Evolutionary conservation across 495 filamentous ascomycete species (phyloP), one percentile per base, ranked within the genome.

Genomic region (Penicillium dipodomyicola): DNA sequence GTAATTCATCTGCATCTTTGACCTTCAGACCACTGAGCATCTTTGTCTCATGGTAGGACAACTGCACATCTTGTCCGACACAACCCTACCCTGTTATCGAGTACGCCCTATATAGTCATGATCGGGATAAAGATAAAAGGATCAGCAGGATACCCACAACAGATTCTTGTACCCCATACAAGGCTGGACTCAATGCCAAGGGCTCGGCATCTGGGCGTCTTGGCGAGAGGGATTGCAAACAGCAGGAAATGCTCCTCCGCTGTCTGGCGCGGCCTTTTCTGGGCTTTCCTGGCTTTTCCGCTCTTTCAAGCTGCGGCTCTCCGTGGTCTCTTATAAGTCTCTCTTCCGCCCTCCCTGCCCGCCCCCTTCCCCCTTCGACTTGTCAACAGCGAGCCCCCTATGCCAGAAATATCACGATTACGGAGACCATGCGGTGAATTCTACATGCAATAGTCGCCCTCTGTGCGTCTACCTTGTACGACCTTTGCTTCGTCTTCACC

Each of bases 121-220:
- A 39, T 8, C 2, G 29, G 10, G 37, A 49, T 45, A 4, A 19
- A 33, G n/a, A 47, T 35, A 47, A 54, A 37, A 35, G 41, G 20
- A 47, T 54, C 25, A 11, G n/a, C 44, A 56, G 35, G 32, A 22
- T 56, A n/a, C 20, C 42, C 46, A 39, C 35, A 39, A 27, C n/a
- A 35, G 40, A 42, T 30, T 22, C 44, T 56, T 53, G 52, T 61
- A 49, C 49, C 17, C 52, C 43, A 29, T 44, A 35, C 52, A 49
- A 42, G 35, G 33, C 57, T 58, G 48, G 44, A 41, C 53, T 67
- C 50, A 32, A 69, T 70, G 71, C 74, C 72, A 74, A 77, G 74
- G 65, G 63, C 72, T 75, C 71, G 72, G 74, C 72, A 70, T 64
- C 73, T 74, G 67, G 72, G 73, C 74, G 65, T 56, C 74, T 77